Base-by-base conservation (phyloP, 1,284 basidiomycete genomes). In the Neolentinus lepideus region DNA sequence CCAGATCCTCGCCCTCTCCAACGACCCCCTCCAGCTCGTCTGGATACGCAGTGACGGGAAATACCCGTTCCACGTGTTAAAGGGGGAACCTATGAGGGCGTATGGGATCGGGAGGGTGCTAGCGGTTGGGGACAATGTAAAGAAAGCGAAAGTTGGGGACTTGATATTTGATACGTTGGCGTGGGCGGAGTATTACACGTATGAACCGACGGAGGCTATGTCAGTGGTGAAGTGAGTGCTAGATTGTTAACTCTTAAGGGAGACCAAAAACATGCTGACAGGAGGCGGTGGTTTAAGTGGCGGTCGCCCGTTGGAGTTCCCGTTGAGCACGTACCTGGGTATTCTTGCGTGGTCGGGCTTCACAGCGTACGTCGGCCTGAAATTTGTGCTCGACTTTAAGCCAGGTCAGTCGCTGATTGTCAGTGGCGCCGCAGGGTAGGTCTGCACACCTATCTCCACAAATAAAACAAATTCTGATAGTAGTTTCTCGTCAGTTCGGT, bases 401-500 rank as follows among this genome's bases (percentile, higher is more conserved):
- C 16, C 47, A 50, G 47, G 47, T 3, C 47, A 50, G 47, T 24
- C 47, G 3, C 47, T 50, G 3, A 26, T 50, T 9, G 47, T 50
- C 24, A 50, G 47, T n/a, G 47, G 47, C 27, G 47, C 47, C 3
- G 47, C 47, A 24, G 47, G 47, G 47, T 50, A 50, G 8, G 22
- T 24, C 16, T 29, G 4, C 6, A 24, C 3, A 4, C 6, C 4
- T 21, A 25, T 25, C 8, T 22, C 9, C 16, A 43, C 8, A 16
- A 43, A 4, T 43, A 6, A 43, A 8, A 16, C 24, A 31, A 4
- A 31, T 31, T 6, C 29, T 31, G 29, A 12, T 4, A 31, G 6
- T 31, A 31, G 4, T 12, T n/a, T 36, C n/a, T 43, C 6, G 6
- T 12, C 12, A 67, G 66, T n/a, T 63, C 67, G 12, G 65, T 67